Evolutionary conservation across 139 green algal genomes (phyloP).

Genomic region (Trebouxia sp.): DNA sequence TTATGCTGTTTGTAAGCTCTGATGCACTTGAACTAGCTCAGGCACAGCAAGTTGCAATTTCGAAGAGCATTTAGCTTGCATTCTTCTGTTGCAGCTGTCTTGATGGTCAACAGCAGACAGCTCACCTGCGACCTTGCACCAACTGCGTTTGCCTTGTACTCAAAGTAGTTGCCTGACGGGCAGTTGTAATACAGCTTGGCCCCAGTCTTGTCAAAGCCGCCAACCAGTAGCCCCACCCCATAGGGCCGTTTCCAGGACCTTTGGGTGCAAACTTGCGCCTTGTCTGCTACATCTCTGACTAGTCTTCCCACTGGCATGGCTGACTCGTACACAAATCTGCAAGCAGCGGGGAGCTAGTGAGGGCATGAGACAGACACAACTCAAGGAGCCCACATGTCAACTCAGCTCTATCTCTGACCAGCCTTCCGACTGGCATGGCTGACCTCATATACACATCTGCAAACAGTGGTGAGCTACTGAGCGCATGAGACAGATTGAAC

Average conservation of each 20-base stretch:
- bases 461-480: too few relatives aligned
- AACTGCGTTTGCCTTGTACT: slow-evolving; percentile 97
- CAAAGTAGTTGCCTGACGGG: slow-evolving; percentile 95
- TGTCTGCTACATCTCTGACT: slow-evolving; percentile 92
- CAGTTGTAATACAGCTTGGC: slow-evolving; percentile 91
- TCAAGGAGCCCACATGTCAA: too few relatives aligned
- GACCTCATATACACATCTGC: too few relatives aligned
- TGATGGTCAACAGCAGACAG: background rate
- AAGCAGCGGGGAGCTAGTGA: background rate
- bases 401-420: too few relatives aligned
- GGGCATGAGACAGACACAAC: too few relatives aligned
- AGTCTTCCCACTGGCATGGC: slow-evolving; percentile 84
- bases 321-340: slow-evolving; percentile 93
- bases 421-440: too few relatives aligned
- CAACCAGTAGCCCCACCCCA: slow-evolving; percentile 93
- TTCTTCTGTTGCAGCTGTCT: too few relatives aligned
- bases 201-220: slow-evolving; percentile 78
- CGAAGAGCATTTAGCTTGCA: too few relatives aligned
- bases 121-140: slow-evolving; percentile 87
- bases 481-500: too few relatives aligned
- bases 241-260: slow-evolving; percentile 94
- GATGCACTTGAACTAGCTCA: too few relatives aligned
- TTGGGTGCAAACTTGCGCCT: slow-evolving; percentile 88
- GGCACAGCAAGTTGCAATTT: too few relatives aligned
- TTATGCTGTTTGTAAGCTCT: too few relatives aligned